These are phyloP conservation scores for Rhodosorus marinus DNA, from an alignment of 23 red algal genomes.

Conservation along the genomic window DNA sequence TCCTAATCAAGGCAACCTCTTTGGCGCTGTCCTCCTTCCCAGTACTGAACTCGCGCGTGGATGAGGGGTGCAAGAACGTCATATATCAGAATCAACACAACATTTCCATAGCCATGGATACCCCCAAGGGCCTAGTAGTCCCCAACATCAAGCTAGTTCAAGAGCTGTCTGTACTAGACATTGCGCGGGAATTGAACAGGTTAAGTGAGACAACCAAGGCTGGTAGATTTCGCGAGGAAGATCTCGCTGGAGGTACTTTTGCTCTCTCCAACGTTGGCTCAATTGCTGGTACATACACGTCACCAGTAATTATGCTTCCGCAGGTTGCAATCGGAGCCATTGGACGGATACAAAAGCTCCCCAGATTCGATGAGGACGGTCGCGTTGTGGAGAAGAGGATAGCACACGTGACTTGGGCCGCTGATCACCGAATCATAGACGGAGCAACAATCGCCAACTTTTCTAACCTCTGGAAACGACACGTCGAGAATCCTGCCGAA, in stretches of 20 bases:
- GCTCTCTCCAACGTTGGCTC: slow-evolving; percentile 35
- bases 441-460: slow-evolving; percentile 45
- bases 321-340: slow-evolving; percentile 37
- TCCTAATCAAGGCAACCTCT: slow-evolving; percentile 50
- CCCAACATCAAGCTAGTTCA: slow-evolving; percentile 36
- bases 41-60: slow-evolving; percentile 23
- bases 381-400: not conserved
- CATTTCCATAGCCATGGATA: slow-evolving; percentile 47
- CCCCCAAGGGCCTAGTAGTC: slow-evolving; percentile 21
- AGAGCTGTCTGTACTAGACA: slow-evolving; percentile 5
- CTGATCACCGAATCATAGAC: slow-evolving; percentile 45
- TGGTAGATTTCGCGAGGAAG: slow-evolving; percentile 9
- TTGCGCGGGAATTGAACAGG: slow-evolving; percentile 18
- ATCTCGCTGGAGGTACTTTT: slow-evolving; percentile 32
- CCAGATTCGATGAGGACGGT: not conserved
- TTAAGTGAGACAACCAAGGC: slow-evolving; percentile 1
- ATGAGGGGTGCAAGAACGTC: slow-evolving; percentile 6
- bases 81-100: slow-evolving; percentile 25
- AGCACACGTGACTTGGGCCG: slow-evolving; percentile 13
- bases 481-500: slow-evolving; percentile 16
- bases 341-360: slow-evolving; percentile 8
- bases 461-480: slow-evolving; percentile 9
- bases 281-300: slow-evolving; percentile 16
- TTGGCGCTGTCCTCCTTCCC: slow-evolving; percentile 24
- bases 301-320: slow-evolving; percentile 20